These are phyloP conservation scores for Betula pendula DNA, from an alignment of 306 rosid species.

Conservation along the genomic window DNA sequence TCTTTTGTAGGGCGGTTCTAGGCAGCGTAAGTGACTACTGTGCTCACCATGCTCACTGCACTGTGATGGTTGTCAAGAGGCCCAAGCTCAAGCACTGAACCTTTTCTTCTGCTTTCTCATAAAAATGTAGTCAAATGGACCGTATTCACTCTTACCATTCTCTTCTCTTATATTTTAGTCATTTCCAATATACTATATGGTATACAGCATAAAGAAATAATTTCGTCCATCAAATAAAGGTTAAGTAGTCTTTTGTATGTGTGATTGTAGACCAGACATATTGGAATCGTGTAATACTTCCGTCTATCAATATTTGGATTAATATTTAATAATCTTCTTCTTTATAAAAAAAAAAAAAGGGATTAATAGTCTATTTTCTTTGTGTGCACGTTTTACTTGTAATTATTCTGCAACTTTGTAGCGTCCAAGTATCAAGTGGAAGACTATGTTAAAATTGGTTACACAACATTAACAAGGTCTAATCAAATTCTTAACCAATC, in stretches of 20 bases:
- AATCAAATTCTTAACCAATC: too few species aligned
- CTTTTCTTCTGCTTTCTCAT: not conserved
- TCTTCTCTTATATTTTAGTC: not conserved
- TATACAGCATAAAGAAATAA: not conserved
- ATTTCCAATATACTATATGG: not conserved
- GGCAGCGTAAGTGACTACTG: constrained; percentile 41
- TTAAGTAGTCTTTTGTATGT: not conserved
- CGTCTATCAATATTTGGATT: not conserved
- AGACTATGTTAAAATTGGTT: too few species aligned
- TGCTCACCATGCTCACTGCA: constrained; percentile 39
- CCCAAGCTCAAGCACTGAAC: constrained; percentile 9
- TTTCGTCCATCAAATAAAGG: not conserved
- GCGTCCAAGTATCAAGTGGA: too few species aligned
- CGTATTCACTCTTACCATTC: too few species aligned
- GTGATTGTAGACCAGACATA: not conserved
- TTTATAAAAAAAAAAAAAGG: too few species aligned
- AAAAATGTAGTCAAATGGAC: not conserved
- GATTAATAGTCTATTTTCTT: not conserved
- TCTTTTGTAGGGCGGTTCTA: constrained; percentile 27
- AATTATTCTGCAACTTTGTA: not conserved
- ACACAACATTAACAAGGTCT: too few species aligned
- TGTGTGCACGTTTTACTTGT: too few species aligned
- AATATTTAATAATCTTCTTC: too few species aligned
- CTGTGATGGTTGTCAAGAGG: constrained; percentile 36
- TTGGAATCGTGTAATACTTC: not conserved